A percentile compares a stretch with the other conserved stretches of the same genome.
phyloP scores from a whole-genome alignment of 2,329 filamentous ascomycete genomes.

The Chrysoporthe cubensis region DNA sequence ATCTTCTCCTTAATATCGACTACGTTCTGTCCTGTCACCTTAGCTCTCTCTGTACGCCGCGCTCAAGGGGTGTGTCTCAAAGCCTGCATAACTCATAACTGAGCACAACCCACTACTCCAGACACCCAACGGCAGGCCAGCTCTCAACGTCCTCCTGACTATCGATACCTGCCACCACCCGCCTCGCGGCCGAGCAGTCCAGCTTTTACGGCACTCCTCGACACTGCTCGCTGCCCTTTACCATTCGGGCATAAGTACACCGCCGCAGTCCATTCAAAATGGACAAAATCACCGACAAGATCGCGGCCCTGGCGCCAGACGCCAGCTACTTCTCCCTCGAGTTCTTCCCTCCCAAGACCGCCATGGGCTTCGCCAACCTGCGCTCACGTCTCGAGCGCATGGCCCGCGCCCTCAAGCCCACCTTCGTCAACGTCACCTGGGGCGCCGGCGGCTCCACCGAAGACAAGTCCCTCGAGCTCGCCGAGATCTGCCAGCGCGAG shows the following conservation, averaged over 20 bases:
- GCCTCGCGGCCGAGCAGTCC: background rate
- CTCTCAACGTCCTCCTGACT: background rate
- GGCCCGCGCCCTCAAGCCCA: slow-evolving; percentile 84
- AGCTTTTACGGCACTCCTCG: background rate
- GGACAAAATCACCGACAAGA: slow-evolving; percentile 95
- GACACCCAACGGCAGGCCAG: background rate
- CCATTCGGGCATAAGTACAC: background rate
- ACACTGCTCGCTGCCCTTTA: background rate
- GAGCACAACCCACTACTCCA: background rate
- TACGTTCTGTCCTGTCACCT: too few species aligned
- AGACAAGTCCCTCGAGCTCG: slow-evolving; percentile 87
- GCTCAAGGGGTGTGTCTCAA: background rate
- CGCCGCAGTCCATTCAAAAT: slow-evolving; percentile 46
- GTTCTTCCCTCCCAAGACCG: slow-evolving; percentile 98
- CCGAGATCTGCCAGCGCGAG: slow-evolving; percentile 92
- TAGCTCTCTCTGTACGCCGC: background rate
- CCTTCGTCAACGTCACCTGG: slow-evolving; percentile 98
- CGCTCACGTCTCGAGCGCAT: slow-evolving; percentile 93
- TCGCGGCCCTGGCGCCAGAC: slow-evolving; percentile 82
- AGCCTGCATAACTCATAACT: background rate
- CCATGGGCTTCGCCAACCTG: slow-evolving; percentile 93
- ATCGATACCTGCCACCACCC: background rate
- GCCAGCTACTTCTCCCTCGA: slow-evolving; percentile 93
- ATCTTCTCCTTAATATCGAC: background rate
- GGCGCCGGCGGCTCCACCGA: slow-evolving; percentile 93